Evolutionary conservation across 805 yeast species (phyloP), one percentile per base, ranked within the genome.

Genomic region (Yarrowia sp.): DNA sequence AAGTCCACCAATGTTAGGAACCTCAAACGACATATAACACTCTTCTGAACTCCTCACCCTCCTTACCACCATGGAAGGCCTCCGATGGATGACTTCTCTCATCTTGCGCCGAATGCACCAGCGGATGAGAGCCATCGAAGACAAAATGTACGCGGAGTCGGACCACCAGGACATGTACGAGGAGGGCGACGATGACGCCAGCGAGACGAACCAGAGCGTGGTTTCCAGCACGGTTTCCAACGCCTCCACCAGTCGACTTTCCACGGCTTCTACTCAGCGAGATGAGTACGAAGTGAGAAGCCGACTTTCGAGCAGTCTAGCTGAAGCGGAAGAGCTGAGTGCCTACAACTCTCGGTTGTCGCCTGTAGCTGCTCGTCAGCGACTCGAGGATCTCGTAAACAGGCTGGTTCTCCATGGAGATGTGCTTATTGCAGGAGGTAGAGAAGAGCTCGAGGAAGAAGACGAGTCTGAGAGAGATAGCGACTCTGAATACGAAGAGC

Each of bases 221-320:
- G 3, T 46, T 8, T 46, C 50, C 15, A 46, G 50, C 34, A 46
- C 50, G 34, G 9, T 46, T 24, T 46, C 50, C 13, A 46, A 46
- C 50, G 50, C 50, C 10, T 46, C 50, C 2, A 46, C 50, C 9
- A 24, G 50, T 4, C 10, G 33, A 24, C 24, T 46, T 2, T 46
- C 50, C 3, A 19, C 50, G 0, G 49, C 30, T 6, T 44, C 49
- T 10, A 44, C 49, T 10, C 49, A 44, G 33, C 14, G 34, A 14
- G 34, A 46, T 6, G 50, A 46, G 15, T 39, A 39, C 7, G 19
- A n/a, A 12, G 44, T 40, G 44, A 9, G 14, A 19, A 10, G 33
- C 12, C 49, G 33, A 1, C 15, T 44, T 1, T 13, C 49, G 15
- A 20, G 49, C n/a, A 8, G 33, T 2, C 13, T 44, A 2, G 8